Evolutionary conservation across 345 rosid genomes (phyloP).

Genomic region (Bruguiera gymnorhiza): DNA sequence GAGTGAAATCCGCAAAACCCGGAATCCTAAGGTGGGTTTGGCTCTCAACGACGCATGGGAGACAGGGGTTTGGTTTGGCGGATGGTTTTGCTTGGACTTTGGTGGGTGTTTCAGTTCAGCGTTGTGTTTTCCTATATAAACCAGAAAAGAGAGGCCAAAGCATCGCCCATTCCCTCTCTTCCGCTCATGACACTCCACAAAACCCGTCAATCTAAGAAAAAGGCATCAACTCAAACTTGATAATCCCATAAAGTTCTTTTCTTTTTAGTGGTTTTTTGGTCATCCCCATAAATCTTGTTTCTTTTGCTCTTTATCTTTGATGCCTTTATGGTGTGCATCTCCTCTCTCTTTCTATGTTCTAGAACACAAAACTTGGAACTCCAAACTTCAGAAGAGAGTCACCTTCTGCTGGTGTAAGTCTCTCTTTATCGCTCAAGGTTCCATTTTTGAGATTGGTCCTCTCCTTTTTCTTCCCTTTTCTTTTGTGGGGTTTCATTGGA

Average conservation of each 20-base stretch:
- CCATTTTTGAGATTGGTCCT: background rate
- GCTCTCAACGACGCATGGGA: too few species aligned
- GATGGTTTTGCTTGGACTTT: constrained; percentile 1
- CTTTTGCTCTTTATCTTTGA: constrained; percentile 7
- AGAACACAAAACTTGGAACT: background rate
- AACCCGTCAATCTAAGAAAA: background rate
- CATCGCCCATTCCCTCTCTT: too few species aligned
- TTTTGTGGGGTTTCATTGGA: constrained; percentile 15
- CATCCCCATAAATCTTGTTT: too few species aligned
- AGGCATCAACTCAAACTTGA: background rate
- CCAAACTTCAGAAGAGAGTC: background rate
- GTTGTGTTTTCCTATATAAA: constrained; percentile 17
- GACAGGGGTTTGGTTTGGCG: constrained; percentile 25
- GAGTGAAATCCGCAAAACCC: constrained; percentile 22
- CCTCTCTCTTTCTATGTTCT: background rate
- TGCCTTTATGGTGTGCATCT: background rate
- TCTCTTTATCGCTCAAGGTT: background rate
- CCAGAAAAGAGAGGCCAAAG: constrained; percentile 7
- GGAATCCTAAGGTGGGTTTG: constrained; percentile 52
- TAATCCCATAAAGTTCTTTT: constrained; percentile 1
- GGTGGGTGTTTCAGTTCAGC: background rate
- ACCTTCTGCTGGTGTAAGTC: constrained; percentile 20
- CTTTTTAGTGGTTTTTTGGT: too few species aligned
- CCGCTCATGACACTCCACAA: too few species aligned
- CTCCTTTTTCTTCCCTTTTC: background rate